phyloP scores from a whole-genome alignment of 805 yeast species.

The Starmerella powellii region DNA sequence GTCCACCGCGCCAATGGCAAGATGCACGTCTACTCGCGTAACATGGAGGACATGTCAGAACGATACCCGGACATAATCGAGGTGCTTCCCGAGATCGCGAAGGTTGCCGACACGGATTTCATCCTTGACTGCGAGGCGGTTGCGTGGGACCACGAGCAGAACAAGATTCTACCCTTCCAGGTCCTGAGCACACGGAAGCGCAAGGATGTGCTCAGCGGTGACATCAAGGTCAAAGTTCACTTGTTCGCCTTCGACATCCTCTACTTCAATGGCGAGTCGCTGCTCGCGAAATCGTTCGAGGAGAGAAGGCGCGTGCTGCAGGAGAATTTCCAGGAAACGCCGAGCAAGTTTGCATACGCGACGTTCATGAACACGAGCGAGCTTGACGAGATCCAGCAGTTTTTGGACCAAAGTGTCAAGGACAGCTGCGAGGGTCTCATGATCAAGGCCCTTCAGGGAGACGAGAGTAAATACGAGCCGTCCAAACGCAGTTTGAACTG shows the following conservation, averaged over 20 bases:
- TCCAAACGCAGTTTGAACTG: slow-evolving; percentile 90
- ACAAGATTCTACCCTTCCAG: slow-evolving; percentile 88
- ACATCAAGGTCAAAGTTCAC: slow-evolving; percentile 83
- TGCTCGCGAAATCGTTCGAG: slow-evolving; percentile 51
- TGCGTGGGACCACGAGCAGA: slow-evolving; percentile 75
- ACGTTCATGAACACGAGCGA: slow-evolving; percentile 58
- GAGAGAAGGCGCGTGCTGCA: slow-evolving; percentile 57
- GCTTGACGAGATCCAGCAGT: slow-evolving; percentile 61
- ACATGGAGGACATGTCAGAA: slow-evolving; percentile 93
- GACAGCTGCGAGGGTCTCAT: slow-evolving; percentile 91
- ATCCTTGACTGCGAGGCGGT: slow-evolving; percentile 95
- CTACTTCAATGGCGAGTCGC: slow-evolving; percentile 58
- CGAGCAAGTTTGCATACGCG: slow-evolving; percentile 76
- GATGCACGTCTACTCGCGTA: slow-evolving; percentile 75
- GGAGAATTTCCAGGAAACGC: slow-evolving; percentile 44
- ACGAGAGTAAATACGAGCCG: slow-evolving; percentile 80
- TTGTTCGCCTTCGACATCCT: slow-evolving; percentile 83
- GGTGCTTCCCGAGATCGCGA: slow-evolving; percentile 46
- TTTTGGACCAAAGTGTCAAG: slow-evolving; percentile 77
- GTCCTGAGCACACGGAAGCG: slow-evolving; percentile 85
- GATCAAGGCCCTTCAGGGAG: slow-evolving; percentile 80
- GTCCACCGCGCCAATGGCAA: slow-evolving; percentile 59
- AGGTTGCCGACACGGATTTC: slow-evolving; percentile 37
- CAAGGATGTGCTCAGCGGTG: slow-evolving; percentile 77
- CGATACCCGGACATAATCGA: slow-evolving; percentile 82